Evolutionary conservation across 345 rosid genomes (phyloP).

Genomic region (Litchi chinensis): DNA sequence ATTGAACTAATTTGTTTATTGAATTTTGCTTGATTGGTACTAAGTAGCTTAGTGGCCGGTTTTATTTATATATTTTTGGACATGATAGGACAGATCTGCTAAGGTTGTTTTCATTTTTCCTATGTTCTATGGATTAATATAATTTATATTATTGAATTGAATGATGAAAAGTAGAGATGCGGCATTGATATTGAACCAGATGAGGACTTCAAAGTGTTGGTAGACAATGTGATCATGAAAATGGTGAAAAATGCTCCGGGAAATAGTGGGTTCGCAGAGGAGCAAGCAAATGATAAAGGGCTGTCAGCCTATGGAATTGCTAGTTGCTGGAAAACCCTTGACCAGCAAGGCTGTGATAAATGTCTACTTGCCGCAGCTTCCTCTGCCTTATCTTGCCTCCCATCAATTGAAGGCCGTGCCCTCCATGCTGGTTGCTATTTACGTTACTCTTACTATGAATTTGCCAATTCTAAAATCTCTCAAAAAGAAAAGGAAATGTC

Average conservation of each 20-base stretch:
- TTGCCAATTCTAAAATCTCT: conserved; percentile 22
- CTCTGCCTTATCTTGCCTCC: conserved; percentile 40
- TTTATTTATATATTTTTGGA: too few species aligned
- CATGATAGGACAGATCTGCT: too few species aligned
- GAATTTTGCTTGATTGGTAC: too few species aligned
- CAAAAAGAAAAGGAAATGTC: too few species aligned
- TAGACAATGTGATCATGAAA: conserved; percentile 22
- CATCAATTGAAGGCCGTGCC: conserved; percentile 46
- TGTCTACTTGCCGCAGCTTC: conserved; percentile 44
- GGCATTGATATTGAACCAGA: conserved; percentile 11
- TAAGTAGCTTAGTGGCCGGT: too few species aligned
- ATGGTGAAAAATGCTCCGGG: conserved; percentile 32
- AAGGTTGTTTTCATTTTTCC: not conserved
- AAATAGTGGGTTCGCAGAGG: conserved; percentile 32
- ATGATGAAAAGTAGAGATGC: conserved; percentile 39
- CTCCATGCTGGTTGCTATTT: conserved; percentile 54
- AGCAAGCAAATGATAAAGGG: conserved; percentile 6
- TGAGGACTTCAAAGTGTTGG: conserved; percentile 29
- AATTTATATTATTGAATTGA: not conserved
- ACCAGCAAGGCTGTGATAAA: conserved; percentile 29
- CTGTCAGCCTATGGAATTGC: conserved; percentile 42
- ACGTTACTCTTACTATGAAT: conserved; percentile 43
- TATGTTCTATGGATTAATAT: not conserved
- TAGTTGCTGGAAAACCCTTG: conserved; percentile 46
- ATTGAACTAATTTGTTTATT: too few species aligned